Evolutionary conservation across 1,284 basidiomycete genomes (phyloP), one percentile per base, ranked within the genome.

Genomic region (Xanthoconium separans): DNA sequence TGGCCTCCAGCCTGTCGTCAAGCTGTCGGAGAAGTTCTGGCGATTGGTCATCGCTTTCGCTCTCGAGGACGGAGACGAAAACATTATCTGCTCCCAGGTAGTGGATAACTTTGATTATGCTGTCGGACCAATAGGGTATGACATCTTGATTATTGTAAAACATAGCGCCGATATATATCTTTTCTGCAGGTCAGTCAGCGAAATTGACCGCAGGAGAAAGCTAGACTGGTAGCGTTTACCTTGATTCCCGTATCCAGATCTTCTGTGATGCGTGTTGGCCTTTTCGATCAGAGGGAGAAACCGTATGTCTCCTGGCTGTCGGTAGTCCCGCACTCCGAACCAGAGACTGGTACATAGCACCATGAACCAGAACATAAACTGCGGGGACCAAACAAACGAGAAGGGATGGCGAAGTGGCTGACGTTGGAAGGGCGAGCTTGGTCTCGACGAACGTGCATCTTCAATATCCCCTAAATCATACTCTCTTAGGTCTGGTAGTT

Each of bases 61-160:
- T 80, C 64, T 84, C 82, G 60, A 82, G 74, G 50, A 84, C 70
- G n/a, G 81, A 83, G 6, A 84, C 72, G 58, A 76, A 84, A 16
- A 78, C 76, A 47, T 82, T 80, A 44, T 75, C 70, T 4, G 68
- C 57, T 10, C 82, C 82, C 34, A 84, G 71, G 64, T 74, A 75
- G 43, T 62, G 57, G 36, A 76, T 74, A 11, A 66, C 64, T 57
- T 70, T 69, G 50, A 70, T 58, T 44, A 78, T 61, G 29, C 73
- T 66, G 18, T 68, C 55, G 4, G 67, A 70, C 76, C 76, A 77
- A 57, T 76, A 73, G 2, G 76, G 74, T 8, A 78, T 58, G 3
- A 77, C 65, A 0, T 54, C 47, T 47, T 70, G 60, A 45, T 77
- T 77, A 42, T 77, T 69, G 59, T 67, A 66, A 59, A 77, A 78